Evolutionary conservation across 192 early-diverging fungal genomes (phyloP).

Genomic region (Phycomyces blakesleeanus): DNA sequence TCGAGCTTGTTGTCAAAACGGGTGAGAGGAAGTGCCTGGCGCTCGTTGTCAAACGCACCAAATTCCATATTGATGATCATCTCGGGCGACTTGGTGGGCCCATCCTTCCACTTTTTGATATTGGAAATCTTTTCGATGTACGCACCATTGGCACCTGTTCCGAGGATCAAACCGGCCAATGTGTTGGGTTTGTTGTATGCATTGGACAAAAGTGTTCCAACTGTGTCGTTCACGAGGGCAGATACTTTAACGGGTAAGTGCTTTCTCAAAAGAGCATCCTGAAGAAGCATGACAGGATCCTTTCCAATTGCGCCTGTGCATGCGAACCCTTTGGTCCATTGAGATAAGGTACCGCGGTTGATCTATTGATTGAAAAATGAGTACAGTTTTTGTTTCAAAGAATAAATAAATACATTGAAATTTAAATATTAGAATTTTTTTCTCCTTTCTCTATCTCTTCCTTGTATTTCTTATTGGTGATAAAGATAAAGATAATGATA

Average conservation of each 20-base stretch:
- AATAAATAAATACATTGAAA: too few species aligned
- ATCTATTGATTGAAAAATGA: conserved; percentile 38
- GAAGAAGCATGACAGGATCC: conserved; percentile 80
- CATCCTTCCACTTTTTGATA: conserved; percentile 68
- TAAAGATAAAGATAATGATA: background rate
- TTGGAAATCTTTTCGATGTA: conserved; percentile 83
- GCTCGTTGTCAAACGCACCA: conserved; percentile 89
- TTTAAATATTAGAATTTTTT: too few species aligned
- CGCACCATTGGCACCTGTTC: conserved; percentile 94
- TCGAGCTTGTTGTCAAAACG: conserved; percentile 84
- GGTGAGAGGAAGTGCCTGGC: conserved; percentile 75
- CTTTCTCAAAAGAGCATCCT: conserved; percentile 73
- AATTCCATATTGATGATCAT: conserved; percentile 98
- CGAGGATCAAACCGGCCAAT: conserved; percentile 85
- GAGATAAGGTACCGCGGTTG: conserved; percentile 58
- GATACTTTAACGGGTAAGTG: conserved; percentile 72
- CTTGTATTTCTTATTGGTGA: background rate
- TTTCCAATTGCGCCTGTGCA: conserved; percentile 71
- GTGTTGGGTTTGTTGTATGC: conserved; percentile 81
- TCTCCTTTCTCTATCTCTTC: too few species aligned
- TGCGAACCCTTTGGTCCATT: conserved; percentile 91
- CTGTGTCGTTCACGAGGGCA: conserved; percentile 97
- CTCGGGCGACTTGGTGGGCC: conserved; percentile 44
- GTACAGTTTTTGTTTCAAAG: too few species aligned
- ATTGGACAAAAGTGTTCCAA: conserved; percentile 87